phyloP scores from a whole-genome alignment of 768 basidiomycete species.

The Podaxis mareebaensis region DNA sequence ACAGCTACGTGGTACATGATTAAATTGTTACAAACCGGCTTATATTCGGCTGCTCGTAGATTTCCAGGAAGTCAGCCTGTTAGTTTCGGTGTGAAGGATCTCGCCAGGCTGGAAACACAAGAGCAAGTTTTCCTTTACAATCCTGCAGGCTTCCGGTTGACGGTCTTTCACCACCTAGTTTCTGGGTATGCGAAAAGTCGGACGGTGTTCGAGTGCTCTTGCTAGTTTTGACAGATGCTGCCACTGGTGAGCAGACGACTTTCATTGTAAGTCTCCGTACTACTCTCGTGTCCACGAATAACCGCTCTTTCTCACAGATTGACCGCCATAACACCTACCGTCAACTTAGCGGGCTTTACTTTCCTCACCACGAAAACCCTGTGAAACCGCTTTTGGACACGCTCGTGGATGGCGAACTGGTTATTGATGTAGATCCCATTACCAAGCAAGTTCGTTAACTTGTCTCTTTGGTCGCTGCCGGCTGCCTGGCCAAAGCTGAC shows the following conservation, averaged over 20 bases:
- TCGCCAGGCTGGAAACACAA: slow-evolving; percentile 76
- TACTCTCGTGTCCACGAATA: neutral
- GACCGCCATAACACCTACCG: slow-evolving; percentile 93
- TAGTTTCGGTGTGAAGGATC: slow-evolving; percentile 73
- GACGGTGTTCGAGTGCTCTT: slow-evolving; percentile 93
- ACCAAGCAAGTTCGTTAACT: slow-evolving; percentile 59
- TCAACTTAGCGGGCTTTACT: slow-evolving; percentile 72
- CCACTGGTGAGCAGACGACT: slow-evolving; percentile 53
- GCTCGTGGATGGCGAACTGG: slow-evolving; percentile 91
- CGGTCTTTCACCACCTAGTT: slow-evolving; percentile 47
- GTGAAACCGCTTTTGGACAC: slow-evolving; percentile 71
- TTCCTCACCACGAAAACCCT: slow-evolving; percentile 84
- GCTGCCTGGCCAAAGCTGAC: slow-evolving; percentile 1
- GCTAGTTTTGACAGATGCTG: slow-evolving; percentile 63
- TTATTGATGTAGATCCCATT: slow-evolving; percentile 81
- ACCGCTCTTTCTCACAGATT: slow-evolving; percentile 54
- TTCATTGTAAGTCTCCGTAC: slow-evolving; percentile 64
- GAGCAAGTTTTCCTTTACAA: slow-evolving; percentile 57
- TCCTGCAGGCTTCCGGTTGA: neutral
- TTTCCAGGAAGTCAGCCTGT: slow-evolving; percentile 98
- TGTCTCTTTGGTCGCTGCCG: neutral
- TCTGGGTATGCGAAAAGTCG: slow-evolving; percentile 99
- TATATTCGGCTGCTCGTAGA: slow-evolving; percentile 37
- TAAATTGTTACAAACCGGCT: neutral
- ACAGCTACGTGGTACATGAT: neutral